Evolutionary conservation across 306 rosid genomes (phyloP), one percentile per base, ranked within the genome.

Genomic region (Trifolium dubium): DNA sequence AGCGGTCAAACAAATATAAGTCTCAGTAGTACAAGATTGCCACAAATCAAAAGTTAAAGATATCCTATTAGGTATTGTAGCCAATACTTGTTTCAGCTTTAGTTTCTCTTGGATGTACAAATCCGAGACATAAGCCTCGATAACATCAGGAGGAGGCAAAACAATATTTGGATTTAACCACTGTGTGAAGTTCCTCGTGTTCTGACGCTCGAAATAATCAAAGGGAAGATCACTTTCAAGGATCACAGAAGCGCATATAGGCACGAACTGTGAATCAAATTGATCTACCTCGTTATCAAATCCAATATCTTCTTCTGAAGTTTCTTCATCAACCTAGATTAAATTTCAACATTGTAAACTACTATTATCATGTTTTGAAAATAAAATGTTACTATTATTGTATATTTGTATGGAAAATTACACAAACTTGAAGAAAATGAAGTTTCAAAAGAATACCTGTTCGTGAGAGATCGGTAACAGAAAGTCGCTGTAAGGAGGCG

Each of bases 31-130:
- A 6, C 29, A 17, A 37, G 68, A 3, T 10, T 2, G 1, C 49
- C 68, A 63, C 68, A 63, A 8, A 63, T 63, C 31, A 37, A 37
- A 63, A 63, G 47, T 8, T 63, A 63, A 63, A 63, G 68, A 37
- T 37, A 63, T 63, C 31, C 47, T 34, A 17, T 39, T 63, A 37
- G 68, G 68, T 9, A 63, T 4, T 0, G n/a, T 17, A 63, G 30
- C 5, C 47, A 63, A 14, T 37, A 17, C 31, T 9, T 63, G 49
- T 17, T 39, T 63, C 17, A 63, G 68, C 49, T 63, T 63, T 0
- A 0, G 30, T 39, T 63, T 35, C 49, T 63, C 49, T 37, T 63
- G 10, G n/a, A 0, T 34, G 46, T n/a, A 62, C 14, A 63, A 35
- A 35, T 63, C 11, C 0, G 13, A n/a, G 14, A 63, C 46, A 35